Base-by-base conservation (phyloP, 2,329 filamentous ascomycete species). In the Aspergillus fumigatus region DNA sequence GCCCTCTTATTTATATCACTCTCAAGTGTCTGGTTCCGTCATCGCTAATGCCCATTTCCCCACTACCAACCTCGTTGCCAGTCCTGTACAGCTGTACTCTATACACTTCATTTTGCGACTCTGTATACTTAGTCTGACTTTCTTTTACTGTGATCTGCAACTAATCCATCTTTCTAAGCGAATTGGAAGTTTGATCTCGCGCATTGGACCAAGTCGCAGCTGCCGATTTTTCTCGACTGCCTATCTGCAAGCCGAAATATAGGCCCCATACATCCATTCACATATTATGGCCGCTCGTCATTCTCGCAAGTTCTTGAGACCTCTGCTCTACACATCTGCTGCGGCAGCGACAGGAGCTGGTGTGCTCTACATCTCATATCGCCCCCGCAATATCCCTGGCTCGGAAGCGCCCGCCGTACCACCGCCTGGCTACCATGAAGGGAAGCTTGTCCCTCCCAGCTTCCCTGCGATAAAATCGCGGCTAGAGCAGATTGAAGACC, bases 301-400 rank as follows among this genome's bases (percentile, higher is more conserved):
- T 62, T 72, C 72, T 48, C 75, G 75, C 59, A 81, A 81, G 60
- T 67, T 86, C 59, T 66, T 86, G 63, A 81, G 79, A 69, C 82
- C 82, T 50, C 71, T 86, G 59, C 79, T 85, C 29, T 87, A 87
- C 73, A 81, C 82, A 52, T 77, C 82, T 43, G 81, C 78, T 52
- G 83, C 81, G 23, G 77, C 79, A 56, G 76, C 77, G 38, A 77
- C 79, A 52, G 81, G 81, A 62, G 82, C 80, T 53, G 80, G 80
- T 55, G 77, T 80, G 48, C 78, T 87, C 57, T 88, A 87, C 73
- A 75, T 84, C 59, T 78, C 82, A 63, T 85, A 86, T 68, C 81
- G 84, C 50, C 85, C 85, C 26, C 82, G 84, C 65, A 82, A 86
- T 65, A 84, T 88, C 35, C 85, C 85, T 25, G 85, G 85, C 56